Evolutionary conservation across 2,329 filamentous ascomycete genomes (phyloP), one percentile per base, ranked within the genome.

Genomic region (Basipetospora chlamydospora): DNA sequence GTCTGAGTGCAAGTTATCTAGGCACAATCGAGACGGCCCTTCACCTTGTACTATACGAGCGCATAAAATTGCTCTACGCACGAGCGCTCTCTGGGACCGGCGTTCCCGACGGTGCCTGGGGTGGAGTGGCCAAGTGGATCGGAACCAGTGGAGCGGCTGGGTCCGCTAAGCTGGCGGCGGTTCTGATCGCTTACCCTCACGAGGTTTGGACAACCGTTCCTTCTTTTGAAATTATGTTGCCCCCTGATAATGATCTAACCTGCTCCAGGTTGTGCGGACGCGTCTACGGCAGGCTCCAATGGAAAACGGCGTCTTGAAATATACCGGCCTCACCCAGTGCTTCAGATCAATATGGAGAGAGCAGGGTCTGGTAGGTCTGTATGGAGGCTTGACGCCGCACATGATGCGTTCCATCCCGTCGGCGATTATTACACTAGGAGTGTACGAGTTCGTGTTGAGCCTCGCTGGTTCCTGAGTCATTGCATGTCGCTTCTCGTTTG

Each of bases 351-450:
- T 95, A 30, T 88, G 77, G 70, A 80, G 79, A 50, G 85, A 95
- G 50, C 87, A 95, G 56, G 85, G 87, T 32, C 67, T 94, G 57
- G 73, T 77, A 32, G 82, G 80, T 22, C 64, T 96, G 42, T 96
- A 95, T 52, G 87, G 88, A 38, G 87, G 87, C 13, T 66, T 96
- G 49, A 92, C 87, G 11, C 86, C 88, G 33, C 88, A 96, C 54
- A 73, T 96, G 49, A 73, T 95, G 58, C 72, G 87, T 42, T 87
- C 87, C 6, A 86, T 95, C 5, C 88, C 88, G 2, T 90, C 82
- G 46, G 86, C 88, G 6, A 86, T 83, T 46, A 93, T 96, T 55
- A 95, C 93, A 82, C 94, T 95, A 56, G 86, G 85, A 57, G 90
- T 90, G 65, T 94, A 75, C 49, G 70, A 75, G 50, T 67, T 61